These are phyloP conservation scores for Sordaria brevicollis DNA, from an alignment of 495 filamentous ascomycete species.

Conservation along the genomic window DNA sequence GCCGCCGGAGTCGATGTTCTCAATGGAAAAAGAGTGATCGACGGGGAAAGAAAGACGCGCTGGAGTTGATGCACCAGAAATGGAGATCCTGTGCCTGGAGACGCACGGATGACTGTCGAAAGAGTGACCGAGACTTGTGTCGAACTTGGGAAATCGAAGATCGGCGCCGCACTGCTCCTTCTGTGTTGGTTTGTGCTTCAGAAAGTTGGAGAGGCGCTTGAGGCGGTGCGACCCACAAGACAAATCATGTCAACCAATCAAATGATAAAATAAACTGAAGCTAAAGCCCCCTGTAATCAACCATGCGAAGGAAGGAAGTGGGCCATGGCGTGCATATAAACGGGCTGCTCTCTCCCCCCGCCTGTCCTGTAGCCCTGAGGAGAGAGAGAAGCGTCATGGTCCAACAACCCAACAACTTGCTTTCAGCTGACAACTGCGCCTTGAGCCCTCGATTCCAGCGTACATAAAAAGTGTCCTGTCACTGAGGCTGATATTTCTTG, in stretches of 20 bases:
- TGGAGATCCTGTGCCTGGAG: not conserved
- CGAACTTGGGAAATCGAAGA: not conserved
- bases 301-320: not conserved
- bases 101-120: not conserved
- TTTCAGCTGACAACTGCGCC: constrained; percentile 1
- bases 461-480: too few species aligned
- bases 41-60: not conserved
- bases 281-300: constrained; percentile 6
- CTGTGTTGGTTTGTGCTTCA: constrained; percentile 3
- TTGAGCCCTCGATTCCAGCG: not conserved
- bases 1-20: not conserved
- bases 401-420: too few species aligned
- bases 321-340: constrained; percentile 16
- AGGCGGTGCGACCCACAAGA: constrained; percentile 7
- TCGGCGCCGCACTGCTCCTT: not conserved
- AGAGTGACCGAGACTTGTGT: not conserved
- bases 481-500: not conserved
- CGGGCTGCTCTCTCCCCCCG: constrained; percentile 9
- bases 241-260: constrained; percentile 1
- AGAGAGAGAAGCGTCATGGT: not conserved
- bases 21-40: not conserved
- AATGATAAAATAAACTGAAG: not conserved
- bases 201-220: constrained; percentile 1
- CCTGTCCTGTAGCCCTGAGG: too few species aligned
- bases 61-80: not conserved